A percentile compares a stretch with the other conserved stretches of the same genome.
Evolutionary conservation across 108 stramenopile genomes (phyloP).

Genomic region (Thalassiosira profunda): DNA sequence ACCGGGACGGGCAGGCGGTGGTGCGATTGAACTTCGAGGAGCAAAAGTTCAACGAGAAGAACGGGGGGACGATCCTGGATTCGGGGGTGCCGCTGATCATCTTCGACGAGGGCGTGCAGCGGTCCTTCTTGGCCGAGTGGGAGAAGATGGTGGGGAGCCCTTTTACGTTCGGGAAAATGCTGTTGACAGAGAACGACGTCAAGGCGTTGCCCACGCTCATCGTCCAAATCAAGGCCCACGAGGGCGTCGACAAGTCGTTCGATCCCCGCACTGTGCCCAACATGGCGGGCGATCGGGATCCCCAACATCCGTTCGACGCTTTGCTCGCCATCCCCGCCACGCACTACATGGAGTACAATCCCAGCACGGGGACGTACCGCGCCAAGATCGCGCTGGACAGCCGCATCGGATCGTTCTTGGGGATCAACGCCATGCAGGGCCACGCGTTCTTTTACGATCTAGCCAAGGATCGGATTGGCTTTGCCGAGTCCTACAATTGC

Average conservation of each 20-base stretch:
- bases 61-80: slow-evolving; percentile 48
- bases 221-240: slow-evolving; percentile 66
- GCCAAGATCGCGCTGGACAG: slow-evolving; percentile 43
- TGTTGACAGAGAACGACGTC: slow-evolving; percentile 59
- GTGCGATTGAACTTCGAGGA: slow-evolving; percentile 43
- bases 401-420: slow-evolving; percentile 69
- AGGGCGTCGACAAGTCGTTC: slow-evolving; percentile 51
- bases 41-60: slow-evolving; percentile 32
- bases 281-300: slow-evolving; percentile 71
- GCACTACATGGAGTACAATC: slow-evolving; percentile 81
- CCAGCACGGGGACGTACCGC: slow-evolving; percentile 58
- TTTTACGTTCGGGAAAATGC: slow-evolving; percentile 39
- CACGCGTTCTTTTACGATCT: slow-evolving; percentile 82
- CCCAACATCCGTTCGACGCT: slow-evolving; percentile 64
- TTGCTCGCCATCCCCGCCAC: slow-evolving; percentile 81
- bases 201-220: slow-evolving; percentile 80
- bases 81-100: slow-evolving; percentile 46
- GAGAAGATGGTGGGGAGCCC: slow-evolving; percentile 34
- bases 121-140: slow-evolving; percentile 43
- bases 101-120: slow-evolving; percentile 44
- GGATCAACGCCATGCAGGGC: slow-evolving; percentile 82
- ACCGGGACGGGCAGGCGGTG: slow-evolving; percentile 9
- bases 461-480: slow-evolving; percentile 68
- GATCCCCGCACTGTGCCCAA: slow-evolving; percentile 48
- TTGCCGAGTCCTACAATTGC: slow-evolving; percentile 63